Conservation (phyloP, 768 basidiomycete species). For the Neoboletus brunneissimus region DNA sequence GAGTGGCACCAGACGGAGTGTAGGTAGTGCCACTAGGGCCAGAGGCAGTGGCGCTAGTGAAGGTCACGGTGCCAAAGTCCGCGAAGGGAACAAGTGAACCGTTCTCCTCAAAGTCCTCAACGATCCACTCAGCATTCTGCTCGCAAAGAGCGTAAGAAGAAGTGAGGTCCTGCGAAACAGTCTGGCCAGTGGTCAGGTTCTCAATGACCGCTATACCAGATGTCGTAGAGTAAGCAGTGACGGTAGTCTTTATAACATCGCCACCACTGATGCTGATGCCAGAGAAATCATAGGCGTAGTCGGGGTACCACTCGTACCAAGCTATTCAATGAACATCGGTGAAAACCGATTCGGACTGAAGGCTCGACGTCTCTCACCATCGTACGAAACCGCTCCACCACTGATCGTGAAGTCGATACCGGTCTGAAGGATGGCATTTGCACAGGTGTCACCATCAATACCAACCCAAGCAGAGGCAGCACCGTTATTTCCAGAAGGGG, state of each 20-base stretch:
- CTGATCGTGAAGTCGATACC: constrained; percentile 14
- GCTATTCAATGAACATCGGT: constrained; percentile 4
- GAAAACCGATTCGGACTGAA: background rate
- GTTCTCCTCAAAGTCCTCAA: constrained; percentile 18
- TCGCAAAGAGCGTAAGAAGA: constrained; percentile 18
- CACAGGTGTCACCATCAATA: constrained; percentile 19
- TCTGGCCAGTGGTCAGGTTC: constrained; percentile 18
- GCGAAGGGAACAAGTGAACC: constrained; percentile 5
- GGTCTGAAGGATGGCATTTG: constrained; percentile 17
- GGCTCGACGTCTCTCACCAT: constrained; percentile 3
- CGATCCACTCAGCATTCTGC: constrained; percentile 23
- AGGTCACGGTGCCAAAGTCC: constrained; percentile 6
- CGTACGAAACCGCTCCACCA: background rate
- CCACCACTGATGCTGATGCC: constrained; percentile 14
- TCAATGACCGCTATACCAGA: constrained; percentile 18
- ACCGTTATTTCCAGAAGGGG: constrained; percentile 6
- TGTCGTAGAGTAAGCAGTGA: constrained; percentile 18
- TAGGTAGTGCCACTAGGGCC: background rate
- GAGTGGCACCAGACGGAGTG: background rate
- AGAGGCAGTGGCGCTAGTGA: background rate
- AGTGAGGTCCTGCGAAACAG: background rate
- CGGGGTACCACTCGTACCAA: constrained; percentile 26
- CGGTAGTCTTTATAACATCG: constrained; percentile 14
- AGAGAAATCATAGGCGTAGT: constrained; percentile 11
- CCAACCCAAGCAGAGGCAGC: constrained; percentile 25